Percentiles rank a stretch among this genome's conserved stretches.
phyloP scores from a whole-genome alignment of 2,329 filamentous ascomycete species.

The Nannizzia gypsea region DNA sequence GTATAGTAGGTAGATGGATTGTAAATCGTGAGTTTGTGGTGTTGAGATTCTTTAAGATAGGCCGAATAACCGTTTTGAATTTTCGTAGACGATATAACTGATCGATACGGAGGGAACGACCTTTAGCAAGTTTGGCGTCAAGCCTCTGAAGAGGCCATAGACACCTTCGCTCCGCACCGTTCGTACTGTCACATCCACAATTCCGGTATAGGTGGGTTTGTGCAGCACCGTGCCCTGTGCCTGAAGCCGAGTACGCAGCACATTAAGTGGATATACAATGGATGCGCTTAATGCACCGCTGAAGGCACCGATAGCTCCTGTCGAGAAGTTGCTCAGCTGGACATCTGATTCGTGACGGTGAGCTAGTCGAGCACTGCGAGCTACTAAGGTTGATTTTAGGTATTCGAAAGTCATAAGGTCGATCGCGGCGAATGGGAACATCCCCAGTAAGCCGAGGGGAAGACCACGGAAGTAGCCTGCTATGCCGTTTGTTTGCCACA shows the following conservation, averaged over 20 bases:
- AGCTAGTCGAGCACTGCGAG: slow-evolving; percentile 55
- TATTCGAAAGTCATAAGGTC: slow-evolving; percentile 94
- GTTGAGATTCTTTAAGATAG: slow-evolving; percentile 27
- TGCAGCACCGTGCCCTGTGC: slow-evolving; percentile 92
- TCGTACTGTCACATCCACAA: slow-evolving; percentile 74
- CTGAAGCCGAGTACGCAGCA: slow-evolving; percentile 81
- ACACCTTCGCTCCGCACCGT: slow-evolving; percentile 74
- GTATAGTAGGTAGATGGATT: not conserved
- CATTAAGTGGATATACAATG: slow-evolving; percentile 90
- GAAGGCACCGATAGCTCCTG: slow-evolving; percentile 78
- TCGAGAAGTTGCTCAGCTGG: slow-evolving; percentile 65
- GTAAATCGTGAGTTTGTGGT: not conserved
- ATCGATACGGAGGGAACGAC: slow-evolving; percentile 94
- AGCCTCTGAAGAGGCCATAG: slow-evolving; percentile 80
- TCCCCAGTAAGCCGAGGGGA: slow-evolving; percentile 84
- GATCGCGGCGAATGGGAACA: slow-evolving; percentile 96
- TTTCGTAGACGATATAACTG: slow-evolving; percentile 87
- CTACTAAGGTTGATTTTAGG: slow-evolving; percentile 63
- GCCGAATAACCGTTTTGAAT: slow-evolving; percentile 61
- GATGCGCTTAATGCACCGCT: slow-evolving; percentile 86
- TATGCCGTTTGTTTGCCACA: slow-evolving; percentile 66
- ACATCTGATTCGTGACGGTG: slow-evolving; percentile 76
- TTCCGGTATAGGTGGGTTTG: slow-evolving; percentile 77
- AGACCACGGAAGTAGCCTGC: slow-evolving; percentile 79
- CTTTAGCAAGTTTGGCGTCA: slow-evolving; percentile 91